A percentile compares a stretch with the other conserved stretches of the same genome.
phyloP scores from a whole-genome alignment of 371 early-diverging fungal genomes.

The Mucor saturninus region DNA sequence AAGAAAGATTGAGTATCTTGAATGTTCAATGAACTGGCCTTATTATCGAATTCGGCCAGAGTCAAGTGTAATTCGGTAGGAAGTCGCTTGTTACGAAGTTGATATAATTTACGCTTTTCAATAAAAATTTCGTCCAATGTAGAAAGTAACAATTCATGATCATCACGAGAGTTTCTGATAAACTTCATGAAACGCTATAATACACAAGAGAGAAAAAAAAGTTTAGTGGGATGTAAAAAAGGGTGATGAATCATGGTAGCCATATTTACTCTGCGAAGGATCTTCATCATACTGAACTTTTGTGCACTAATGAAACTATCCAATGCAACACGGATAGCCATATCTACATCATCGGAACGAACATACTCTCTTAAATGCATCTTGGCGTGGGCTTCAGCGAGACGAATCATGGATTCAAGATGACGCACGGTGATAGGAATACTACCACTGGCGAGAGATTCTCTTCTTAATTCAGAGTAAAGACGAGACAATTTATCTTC shows the following conservation, averaged over 20 bases:
- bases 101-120: slow-evolving; percentile 77
- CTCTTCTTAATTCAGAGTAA: slow-evolving; percentile 94
- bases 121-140: slow-evolving; percentile 74
- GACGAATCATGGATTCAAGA: slow-evolving; percentile 97
- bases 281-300: slow-evolving; percentile 92
- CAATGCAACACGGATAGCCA: slow-evolving; percentile 94
- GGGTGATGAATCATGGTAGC: too few species aligned
- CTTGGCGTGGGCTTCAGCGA: slow-evolving; percentile 97
- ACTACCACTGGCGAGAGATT: slow-evolving; percentile 87
- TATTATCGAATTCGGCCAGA: slow-evolving; percentile 64
- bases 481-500: slow-evolving; percentile 85
- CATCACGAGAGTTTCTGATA: slow-evolving; percentile 76
- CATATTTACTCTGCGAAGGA: slow-evolving; percentile 64
- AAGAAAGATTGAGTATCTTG: slow-evolving; percentile 70
- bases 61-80: slow-evolving; percentile 65
- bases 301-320: slow-evolving; percentile 97
- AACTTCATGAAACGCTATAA: slow-evolving; percentile 85
- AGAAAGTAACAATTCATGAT: slow-evolving; percentile 79
- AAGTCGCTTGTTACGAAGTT: slow-evolving; percentile 61
- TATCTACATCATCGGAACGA: slow-evolving; percentile 92
- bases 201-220: not conserved
- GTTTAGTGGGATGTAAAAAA: not conserved
- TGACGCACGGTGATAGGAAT: slow-evolving; percentile 99
- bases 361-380: slow-evolving; percentile 98
- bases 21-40: slow-evolving; percentile 56